Percentiles rank a stretch among this genome's conserved stretches.
phyloP scores from a whole-genome alignment of 2,329 filamentous ascomycete species.

The Ophiostoma fasciatum region DNA sequence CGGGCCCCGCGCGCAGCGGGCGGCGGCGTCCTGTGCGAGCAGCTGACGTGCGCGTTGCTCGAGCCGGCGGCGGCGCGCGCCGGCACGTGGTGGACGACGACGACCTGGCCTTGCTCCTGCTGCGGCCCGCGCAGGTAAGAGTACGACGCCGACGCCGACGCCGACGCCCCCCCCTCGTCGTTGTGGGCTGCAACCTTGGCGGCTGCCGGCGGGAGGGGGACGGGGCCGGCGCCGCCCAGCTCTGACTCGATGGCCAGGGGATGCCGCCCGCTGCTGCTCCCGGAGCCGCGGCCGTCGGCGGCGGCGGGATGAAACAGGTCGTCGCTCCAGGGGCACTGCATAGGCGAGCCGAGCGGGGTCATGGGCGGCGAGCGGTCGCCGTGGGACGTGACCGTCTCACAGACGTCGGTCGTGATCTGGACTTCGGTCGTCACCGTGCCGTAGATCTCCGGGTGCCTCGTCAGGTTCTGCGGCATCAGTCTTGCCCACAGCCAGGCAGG shows the following conservation, averaged over 20 bases:
- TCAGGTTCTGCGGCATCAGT: constrained; percentile 15
- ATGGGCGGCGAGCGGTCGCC: constrained; percentile 4
- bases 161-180: too few species aligned
- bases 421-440: constrained; percentile 39
- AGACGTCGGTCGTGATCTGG: constrained; percentile 24
- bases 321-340: constrained; percentile 8
- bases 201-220: constrained; percentile 1
- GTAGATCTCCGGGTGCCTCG: constrained; percentile 23
- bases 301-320: constrained; percentile 2
- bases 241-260: background rate
- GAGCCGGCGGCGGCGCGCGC: too few species aligned
- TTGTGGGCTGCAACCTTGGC: too few species aligned
- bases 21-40: too few species aligned
- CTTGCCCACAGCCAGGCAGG: too few species aligned
- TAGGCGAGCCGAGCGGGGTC: background rate
- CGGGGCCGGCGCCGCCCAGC: too few species aligned
- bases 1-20: too few species aligned
- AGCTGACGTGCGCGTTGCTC: too few species aligned
- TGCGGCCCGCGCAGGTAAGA: too few species aligned
- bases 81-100: too few species aligned
- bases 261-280: background rate
- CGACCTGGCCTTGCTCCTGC: too few species aligned
- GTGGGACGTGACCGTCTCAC: constrained; percentile 6
- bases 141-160: too few species aligned
- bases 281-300: background rate